Evolutionary conservation across 805 yeast genomes (phyloP).

Genomic region (Ascoidea rubescens): DNA sequence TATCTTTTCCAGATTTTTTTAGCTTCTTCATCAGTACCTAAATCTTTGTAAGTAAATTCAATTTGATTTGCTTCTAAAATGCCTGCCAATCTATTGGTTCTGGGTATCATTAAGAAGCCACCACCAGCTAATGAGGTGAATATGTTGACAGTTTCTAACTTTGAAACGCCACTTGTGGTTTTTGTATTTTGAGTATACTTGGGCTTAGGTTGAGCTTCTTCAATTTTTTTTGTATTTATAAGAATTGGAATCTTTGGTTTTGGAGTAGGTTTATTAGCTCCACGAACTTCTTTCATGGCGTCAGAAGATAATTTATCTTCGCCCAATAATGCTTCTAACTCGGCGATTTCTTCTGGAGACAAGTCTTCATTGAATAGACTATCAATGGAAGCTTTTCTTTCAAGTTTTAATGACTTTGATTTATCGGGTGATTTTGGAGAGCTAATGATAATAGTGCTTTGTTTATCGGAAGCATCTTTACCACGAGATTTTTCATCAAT

Average conservation of each 20-base stretch:
- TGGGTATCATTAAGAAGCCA: constrained; percentile 63
- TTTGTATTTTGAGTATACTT: neutral
- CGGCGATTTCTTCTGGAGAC: constrained; percentile 4
- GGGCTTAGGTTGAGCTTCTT: neutral
- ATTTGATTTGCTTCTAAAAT: constrained; percentile 65
- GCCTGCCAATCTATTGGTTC: constrained; percentile 65
- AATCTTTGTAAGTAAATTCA: constrained; percentile 53
- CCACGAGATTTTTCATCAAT: neutral
- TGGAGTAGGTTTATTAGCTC: constrained; percentile 7
- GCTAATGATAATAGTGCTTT: neutral
- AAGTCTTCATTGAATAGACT: neutral
- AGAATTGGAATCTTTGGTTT: neutral
- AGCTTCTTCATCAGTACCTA: constrained; percentile 82
- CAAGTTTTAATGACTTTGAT: constrained; percentile 7
- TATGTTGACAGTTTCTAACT: constrained; percentile 32
- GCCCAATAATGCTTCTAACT: neutral
- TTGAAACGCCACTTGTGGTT: constrained; percentile 4
- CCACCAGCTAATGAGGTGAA: constrained; percentile 81
- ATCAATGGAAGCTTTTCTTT: constrained; percentile 2
- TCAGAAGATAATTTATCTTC: neutral
- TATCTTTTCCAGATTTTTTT: constrained; percentile 72
- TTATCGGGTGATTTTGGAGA: constrained; percentile 6
- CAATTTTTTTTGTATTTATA: neutral
- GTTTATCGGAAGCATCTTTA: neutral
- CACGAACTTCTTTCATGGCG: constrained; percentile 1